A percentile compares a stretch with the other conserved stretches of the same genome.
Conservation (phyloP, 345 rosid species). For the Toxicodendron radicans region DNA sequence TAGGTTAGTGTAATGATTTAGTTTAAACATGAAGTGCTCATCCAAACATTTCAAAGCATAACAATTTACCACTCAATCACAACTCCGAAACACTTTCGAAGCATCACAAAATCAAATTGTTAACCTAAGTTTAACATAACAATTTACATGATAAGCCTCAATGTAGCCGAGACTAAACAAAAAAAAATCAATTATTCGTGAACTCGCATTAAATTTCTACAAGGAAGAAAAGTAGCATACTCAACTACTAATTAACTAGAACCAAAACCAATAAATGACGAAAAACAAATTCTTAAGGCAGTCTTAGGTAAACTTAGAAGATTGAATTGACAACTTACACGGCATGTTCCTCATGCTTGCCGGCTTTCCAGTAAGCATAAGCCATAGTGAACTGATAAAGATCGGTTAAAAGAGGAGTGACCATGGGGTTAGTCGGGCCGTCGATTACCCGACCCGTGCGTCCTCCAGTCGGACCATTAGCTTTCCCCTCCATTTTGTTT, state of each 20-base stretch:
- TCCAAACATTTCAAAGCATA: not conserved
- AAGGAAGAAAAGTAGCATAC: not conserved
- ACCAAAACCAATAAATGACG: not conserved
- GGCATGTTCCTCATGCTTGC: slow-evolving; percentile 76
- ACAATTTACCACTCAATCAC: not conserved
- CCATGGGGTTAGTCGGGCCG: slow-evolving; percentile 92
- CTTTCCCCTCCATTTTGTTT: slow-evolving; percentile 29
- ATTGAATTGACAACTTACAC: slow-evolving; percentile 49
- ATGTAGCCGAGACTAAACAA: not conserved
- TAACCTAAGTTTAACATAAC: not conserved
- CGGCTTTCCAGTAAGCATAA: slow-evolving; percentile 97
- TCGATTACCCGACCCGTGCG: slow-evolving; percentile 39
- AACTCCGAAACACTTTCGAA: not conserved
- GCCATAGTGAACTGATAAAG: slow-evolving; percentile 99
- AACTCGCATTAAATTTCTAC: not conserved
- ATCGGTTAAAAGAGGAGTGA: slow-evolving; percentile 91
- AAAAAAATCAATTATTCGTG: not conserved
- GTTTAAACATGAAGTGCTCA: not conserved
- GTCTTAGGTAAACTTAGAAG: not conserved
- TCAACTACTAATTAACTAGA: slow-evolving; percentile 5
- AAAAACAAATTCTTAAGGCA: not conserved
- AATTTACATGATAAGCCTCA: not conserved
- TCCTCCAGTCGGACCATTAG: slow-evolving; percentile 29
- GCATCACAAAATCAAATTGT: not conserved
- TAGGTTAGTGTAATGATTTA: not conserved